Base-by-base conservation (phyloP, 176 grass and related monocot genomes). In the Avena atlantica region DNA sequence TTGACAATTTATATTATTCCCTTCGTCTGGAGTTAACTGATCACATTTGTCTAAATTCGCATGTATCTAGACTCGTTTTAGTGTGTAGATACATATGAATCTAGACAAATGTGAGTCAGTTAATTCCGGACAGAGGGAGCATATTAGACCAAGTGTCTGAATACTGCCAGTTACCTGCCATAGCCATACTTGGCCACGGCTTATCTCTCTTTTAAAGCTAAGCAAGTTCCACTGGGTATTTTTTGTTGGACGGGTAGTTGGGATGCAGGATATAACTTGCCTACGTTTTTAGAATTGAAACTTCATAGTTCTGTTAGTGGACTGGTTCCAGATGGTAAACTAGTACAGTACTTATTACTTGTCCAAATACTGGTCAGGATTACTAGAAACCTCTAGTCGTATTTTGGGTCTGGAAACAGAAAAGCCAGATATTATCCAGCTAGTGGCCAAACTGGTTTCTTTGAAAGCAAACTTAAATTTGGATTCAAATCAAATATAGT, bases 231-330 rank as follows among this genome's bases (percentile, higher is more conserved):
- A 47, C 57, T 36, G 37, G 47, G 0, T 86, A 74, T 81, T 20
- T 44, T 80, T 81, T 81, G 60, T 75, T 68, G 59, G 70, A 76
- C 48, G 75, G 20, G 59, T 89, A 79, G 17, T 59, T 83, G 49
- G 66, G 19, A 73, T 13, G 68, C 53, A 74, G 52, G 50, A 34
- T 76, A 48, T 52, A 48, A 63, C 71, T 76, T 50, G 25, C 71
- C 12, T 34, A 82, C 4, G 10, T 20, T 82, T 10, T 69, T 70
- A 53, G 64, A 36, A 70, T 50, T 16, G 2, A 20, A 68, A 44
- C 67, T 83, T 71, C 65, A 17, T 57, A 71, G 21, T 83, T 83
- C 21, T 71, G 20, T 42, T 17, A 57, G 50, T 70, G 52, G 66
- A 72, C 31, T 21, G 51, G 40, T 57, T 72, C 52, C 7, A 72